phyloP scores from a whole-genome alignment of 345 rosid genomes.

The Salix brachista region DNA sequence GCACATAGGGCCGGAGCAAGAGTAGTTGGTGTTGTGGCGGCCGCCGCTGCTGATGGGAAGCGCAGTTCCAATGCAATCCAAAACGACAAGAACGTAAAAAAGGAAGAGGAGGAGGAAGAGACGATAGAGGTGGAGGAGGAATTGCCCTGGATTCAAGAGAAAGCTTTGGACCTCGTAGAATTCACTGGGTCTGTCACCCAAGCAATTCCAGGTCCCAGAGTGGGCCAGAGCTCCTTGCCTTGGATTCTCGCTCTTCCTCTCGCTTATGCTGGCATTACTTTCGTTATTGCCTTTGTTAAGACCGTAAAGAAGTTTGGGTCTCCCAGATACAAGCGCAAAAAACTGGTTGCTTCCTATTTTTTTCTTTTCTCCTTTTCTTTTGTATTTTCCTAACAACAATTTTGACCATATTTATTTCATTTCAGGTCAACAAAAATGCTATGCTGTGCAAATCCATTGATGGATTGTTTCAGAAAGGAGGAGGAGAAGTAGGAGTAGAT shows the following conservation, averaged over 20 bases:
- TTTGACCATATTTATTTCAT: neutral
- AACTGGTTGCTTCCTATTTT: constrained; percentile 40
- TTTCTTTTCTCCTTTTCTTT: neutral
- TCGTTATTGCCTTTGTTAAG: constrained; percentile 76
- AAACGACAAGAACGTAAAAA: neutral
- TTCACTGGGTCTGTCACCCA: constrained; percentile 88
- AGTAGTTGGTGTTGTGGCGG: neutral
- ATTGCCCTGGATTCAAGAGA: constrained; percentile 89
- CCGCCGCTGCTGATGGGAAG: constrained; percentile 29
- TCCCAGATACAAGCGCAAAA: constrained; percentile 62
- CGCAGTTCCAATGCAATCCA: constrained; percentile 15
- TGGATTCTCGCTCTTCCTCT: constrained; percentile 91
- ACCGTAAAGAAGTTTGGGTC: constrained; percentile 68
- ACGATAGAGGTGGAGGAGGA: constrained; percentile 81
- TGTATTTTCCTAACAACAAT: neutral
- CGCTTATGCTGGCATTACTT: constrained; percentile 65
- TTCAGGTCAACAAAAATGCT: constrained; percentile 83
- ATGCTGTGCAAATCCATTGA: constrained; percentile 68
- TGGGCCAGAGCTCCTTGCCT: constrained; percentile 81
- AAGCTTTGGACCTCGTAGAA: constrained; percentile 84
- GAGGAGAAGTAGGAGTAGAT: constrained; percentile 26
- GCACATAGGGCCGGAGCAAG: neutral
- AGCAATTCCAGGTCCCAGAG: constrained; percentile 93
- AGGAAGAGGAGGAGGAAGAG: constrained; percentile 36
- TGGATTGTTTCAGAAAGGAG: constrained; percentile 55